Conservation (phyloP, 345 rosid species). For the Erodium maritimum region DNA sequence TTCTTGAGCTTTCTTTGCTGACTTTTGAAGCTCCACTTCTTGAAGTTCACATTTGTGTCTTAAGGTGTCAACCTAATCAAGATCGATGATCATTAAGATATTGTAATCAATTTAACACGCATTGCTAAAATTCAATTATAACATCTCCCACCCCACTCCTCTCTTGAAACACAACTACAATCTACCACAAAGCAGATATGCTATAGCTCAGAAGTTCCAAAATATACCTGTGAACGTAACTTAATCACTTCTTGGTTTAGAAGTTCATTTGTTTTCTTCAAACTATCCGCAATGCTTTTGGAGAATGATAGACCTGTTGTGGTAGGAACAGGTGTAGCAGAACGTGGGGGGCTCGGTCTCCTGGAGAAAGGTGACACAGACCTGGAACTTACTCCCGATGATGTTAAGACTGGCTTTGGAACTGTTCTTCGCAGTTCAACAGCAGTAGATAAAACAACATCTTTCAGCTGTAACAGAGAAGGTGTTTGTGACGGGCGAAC, state of each 20-base stretch:
- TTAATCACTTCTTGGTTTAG: conserved; percentile 79
- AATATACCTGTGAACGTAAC: conserved; percentile 77
- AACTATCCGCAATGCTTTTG: conserved; percentile 63
- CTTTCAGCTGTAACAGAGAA: conserved; percentile 70
- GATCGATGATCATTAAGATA: conserved; percentile 10
- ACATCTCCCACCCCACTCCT: not conserved
- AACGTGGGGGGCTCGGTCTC: conserved; percentile 92
- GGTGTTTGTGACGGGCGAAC: conserved; percentile 65
- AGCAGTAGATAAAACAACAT: conserved; percentile 54
- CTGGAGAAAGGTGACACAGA: conserved; percentile 95
- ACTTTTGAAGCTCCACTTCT: conserved; percentile 73
- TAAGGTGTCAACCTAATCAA: conserved; percentile 60
- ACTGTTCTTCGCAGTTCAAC: conserved; percentile 49
- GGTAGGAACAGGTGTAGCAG: conserved; percentile 85
- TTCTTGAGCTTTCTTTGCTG: conserved; percentile 72
- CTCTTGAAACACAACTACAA: not conserved
- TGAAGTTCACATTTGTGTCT: conserved; percentile 71
- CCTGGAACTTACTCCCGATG: conserved; percentile 80
- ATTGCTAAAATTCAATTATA: not conserved
- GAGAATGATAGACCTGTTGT: conserved; percentile 72
- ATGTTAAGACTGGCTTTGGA: conserved; percentile 57
- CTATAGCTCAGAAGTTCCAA: conserved; percentile 8
- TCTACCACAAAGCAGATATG: not conserved
- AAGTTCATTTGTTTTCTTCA: conserved; percentile 91
- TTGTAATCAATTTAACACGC: not conserved